Base-by-base conservation (phyloP, 78 protist genomes). In the Polysphondylium violaceum region DNA sequence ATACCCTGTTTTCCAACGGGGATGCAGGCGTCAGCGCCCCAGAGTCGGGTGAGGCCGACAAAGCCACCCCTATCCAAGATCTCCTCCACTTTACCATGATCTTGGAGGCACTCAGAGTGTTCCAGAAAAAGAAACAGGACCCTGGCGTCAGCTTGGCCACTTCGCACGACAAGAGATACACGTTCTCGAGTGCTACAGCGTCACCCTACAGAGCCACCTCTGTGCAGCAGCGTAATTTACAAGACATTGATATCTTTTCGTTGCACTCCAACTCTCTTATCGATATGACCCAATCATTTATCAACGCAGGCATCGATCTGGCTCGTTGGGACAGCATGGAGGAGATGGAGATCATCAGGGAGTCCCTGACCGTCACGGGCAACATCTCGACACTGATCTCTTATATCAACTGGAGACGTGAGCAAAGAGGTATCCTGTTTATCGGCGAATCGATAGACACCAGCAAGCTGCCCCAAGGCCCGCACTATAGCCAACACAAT, bases 391-490 rank as follows among this genome's bases (percentile, higher is more conserved):
- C 91, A 8, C 47, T 53, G 36, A 56, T 83, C 6, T 23, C 79
- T 33, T 81, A 68, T 58, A 83, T 83, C 6, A 83, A 83, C 43
- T 83, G 91, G 91, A 83, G 55, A 36, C 77, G 91, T 59, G 91
- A 83, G 44, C 47, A 43, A 33, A 67, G 43, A 4, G 88, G 88
- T 11, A 7, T 76, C 35, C 14, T 76, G 12, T 43, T 56, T 16
- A 55, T 25, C 0, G n/a, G 31, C 2, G 55, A 19, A 14, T 29
- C 44, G 2, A 44, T 60, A 47, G n/a, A 64, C n/a, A 21, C 74
- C 43, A 4, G 35, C 5, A 6, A 43, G 6, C 23, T 17, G 19
- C 61, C 17, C 17, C 19, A 9, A 55, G 19, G 27, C 21, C 11
- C 44, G 23, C 23, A 67, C 7, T 25, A 19, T 19, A 33, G 51